A percentile compares a stretch with the other conserved stretches of the same genome.
phyloP scores from a whole-genome alignment of 768 basidiomycete species.

The Mycena indigotica region DNA sequence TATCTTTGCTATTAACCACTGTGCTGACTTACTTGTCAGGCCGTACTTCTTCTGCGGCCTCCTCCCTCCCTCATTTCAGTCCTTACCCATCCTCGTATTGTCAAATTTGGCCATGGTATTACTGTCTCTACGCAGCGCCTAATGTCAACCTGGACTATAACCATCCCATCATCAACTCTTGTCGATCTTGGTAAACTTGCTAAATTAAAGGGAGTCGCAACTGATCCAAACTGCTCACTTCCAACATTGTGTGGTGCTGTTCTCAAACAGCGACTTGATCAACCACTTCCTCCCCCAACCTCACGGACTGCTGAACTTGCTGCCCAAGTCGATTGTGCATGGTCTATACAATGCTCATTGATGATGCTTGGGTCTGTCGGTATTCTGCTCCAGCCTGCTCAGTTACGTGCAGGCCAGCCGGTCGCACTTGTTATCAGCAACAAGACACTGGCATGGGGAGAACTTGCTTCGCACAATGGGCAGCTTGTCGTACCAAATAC shows the following conservation, averaged over 20 bases:
- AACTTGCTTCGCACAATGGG: slow-evolving; percentile 9
- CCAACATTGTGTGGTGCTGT: slow-evolving; percentile 5
- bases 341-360: slow-evolving; percentile 7
- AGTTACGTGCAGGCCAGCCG: slow-evolving; percentile 9
- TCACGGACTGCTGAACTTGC: neutral
- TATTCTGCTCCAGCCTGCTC: slow-evolving; percentile 7
- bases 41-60: neutral
- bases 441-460: slow-evolving; percentile 10
- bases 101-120: slow-evolving; percentile 17
- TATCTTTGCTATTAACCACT: neutral
- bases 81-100: slow-evolving; percentile 7
- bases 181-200: slow-evolving; percentile 11
- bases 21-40: neutral
- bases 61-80: slow-evolving; percentile 10
- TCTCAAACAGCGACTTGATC: neutral
- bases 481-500: neutral
- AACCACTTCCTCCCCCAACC: neutral
- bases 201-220: slow-evolving; percentile 10
- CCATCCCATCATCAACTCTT: slow-evolving; percentile 1
- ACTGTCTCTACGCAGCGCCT: neutral
- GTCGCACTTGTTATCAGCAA: slow-evolving; percentile 12
- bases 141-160: neutral
- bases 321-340: slow-evolving; percentile 16
- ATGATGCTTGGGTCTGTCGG: slow-evolving; percentile 10
- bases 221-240: slow-evolving; percentile 4